Conservation (phyloP, 352 stramenopile species). For the Pilasporangium apinafurcum region DNA sequence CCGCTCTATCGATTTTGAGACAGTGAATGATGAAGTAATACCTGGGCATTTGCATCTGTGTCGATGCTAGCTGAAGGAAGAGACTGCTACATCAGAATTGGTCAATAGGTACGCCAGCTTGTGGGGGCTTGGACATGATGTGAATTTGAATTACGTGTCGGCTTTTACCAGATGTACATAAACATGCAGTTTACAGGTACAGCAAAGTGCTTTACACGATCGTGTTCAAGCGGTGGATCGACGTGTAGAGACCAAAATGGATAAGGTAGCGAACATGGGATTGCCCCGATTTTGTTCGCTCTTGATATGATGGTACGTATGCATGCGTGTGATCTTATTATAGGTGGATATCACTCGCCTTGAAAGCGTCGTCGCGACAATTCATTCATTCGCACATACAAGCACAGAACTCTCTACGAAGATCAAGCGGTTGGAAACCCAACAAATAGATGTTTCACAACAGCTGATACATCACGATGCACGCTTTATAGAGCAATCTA, state of each 20-base stretch:
- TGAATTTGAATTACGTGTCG: neutral
- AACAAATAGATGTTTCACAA: neutral
- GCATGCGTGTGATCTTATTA: neutral
- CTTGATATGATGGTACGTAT: neutral
- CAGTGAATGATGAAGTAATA: neutral
- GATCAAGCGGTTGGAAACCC: constrained; percentile 28
- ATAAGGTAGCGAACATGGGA: constrained; percentile 40
- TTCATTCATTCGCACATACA: constrained; percentile 40
- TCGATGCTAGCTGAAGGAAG: constrained; percentile 11
- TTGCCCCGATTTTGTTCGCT: neutral
- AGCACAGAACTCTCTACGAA: constrained; percentile 34
- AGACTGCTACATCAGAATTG: constrained; percentile 24
- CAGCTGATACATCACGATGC: neutral
- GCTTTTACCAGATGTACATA: neutral
- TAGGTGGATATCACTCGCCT: too few relatives aligned
- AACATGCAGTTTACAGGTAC: constrained; percentile 31
- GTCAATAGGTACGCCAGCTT: constrained; percentile 10
- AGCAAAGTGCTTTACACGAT: constrained; percentile 39
- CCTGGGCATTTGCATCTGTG: neutral
- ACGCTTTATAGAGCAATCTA: too few relatives aligned
- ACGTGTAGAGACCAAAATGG: constrained; percentile 44
- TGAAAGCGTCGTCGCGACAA: too few relatives aligned
- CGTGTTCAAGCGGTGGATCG: constrained; percentile 32
- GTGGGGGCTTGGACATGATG: neutral
- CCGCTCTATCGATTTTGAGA: too few relatives aligned